Evolutionary conservation across 225 moss, liverwort and hornwort genomes (phyloP).

Genomic region (Sphagnum tenellum): DNA sequence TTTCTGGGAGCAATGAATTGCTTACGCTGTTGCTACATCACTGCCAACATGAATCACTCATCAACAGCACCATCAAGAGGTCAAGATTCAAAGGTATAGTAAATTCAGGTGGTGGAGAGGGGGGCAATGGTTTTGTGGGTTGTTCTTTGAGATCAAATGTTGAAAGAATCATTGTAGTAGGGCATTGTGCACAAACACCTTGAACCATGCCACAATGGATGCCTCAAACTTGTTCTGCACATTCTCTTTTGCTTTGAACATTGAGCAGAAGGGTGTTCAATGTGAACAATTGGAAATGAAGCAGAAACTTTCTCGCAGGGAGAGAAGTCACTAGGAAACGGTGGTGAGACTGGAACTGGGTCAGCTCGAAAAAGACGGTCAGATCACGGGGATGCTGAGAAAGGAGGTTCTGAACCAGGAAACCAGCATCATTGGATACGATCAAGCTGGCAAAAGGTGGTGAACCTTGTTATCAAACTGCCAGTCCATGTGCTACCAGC

Average conservation of each 20-base stretch:
- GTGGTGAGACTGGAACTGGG: slow-evolving; percentile 25
- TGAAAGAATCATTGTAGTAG: too few relatives aligned
- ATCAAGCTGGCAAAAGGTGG: slow-evolving; percentile 46
- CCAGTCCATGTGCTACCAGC: too few relatives aligned
- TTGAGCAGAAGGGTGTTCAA: neutral
- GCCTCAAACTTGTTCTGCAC: too few relatives aligned
- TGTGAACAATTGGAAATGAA: neutral
- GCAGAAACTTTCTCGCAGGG: slow-evolving; percentile 16
- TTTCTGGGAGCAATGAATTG: slow-evolving; percentile 63
- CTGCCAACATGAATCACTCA: slow-evolving; percentile 37
- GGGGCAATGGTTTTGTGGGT: too few relatives aligned
- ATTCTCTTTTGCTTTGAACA: too few relatives aligned
- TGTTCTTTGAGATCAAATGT: too few relatives aligned
- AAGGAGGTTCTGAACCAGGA: slow-evolving; percentile 5
- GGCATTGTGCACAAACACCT: too few relatives aligned
- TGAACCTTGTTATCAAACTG: neutral
- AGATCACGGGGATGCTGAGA: slow-evolving; percentile 23
- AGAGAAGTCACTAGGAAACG: slow-evolving; percentile 21
- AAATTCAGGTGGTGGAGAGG: too few relatives aligned
- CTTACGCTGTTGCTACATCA: slow-evolving; percentile 71
- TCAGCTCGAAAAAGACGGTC: slow-evolving; percentile 37
- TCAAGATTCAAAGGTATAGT: slow-evolving; percentile 57
- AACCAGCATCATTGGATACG: slow-evolving; percentile 10
- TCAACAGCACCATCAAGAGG: slow-evolving; percentile 18
- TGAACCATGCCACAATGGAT: too few relatives aligned